These are phyloP conservation scores for Alternaria sp. DNA, from an alignment of 2,329 filamentous ascomycete genomes.

Conservation along the genomic window DNA sequence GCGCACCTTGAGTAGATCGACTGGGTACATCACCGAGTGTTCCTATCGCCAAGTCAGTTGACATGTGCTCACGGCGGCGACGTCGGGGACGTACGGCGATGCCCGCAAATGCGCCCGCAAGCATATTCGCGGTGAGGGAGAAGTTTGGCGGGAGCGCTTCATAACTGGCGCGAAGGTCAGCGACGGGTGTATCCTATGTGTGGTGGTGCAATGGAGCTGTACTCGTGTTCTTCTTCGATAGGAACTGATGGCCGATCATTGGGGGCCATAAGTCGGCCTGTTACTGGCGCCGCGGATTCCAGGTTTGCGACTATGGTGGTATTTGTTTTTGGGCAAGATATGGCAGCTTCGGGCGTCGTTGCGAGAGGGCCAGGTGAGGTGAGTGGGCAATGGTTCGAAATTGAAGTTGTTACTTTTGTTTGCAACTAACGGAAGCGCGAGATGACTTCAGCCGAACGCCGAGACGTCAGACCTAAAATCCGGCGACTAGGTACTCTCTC, in stretches of 20 bases:
- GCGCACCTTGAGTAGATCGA: constrained; percentile 94
- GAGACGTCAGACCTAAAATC: constrained; percentile 32
- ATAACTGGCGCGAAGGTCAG: constrained; percentile 66
- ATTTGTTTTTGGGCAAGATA: constrained; percentile 6
- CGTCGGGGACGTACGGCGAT: constrained; percentile 74
- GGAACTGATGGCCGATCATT: constrained; percentile 48
- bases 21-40: constrained; percentile 98
- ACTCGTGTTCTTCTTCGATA: constrained; percentile 53
- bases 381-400: constrained; percentile 22
- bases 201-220: constrained; percentile 28
- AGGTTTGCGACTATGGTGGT: constrained; percentile 39
- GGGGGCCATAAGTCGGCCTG: constrained; percentile 53
- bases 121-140: constrained; percentile 92
- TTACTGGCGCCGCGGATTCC: constrained; percentile 46
- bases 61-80: constrained; percentile 17
- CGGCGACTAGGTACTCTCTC: constrained; percentile 12
- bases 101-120: constrained; percentile 93
- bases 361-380: constrained; percentile 20
- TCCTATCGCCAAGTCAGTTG: constrained; percentile 66
- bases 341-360: constrained; percentile 12
- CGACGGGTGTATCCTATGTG: constrained; percentile 11
- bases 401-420: constrained; percentile 39
- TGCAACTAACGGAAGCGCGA: constrained; percentile 36
- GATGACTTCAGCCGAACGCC: constrained; percentile 37
- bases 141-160: constrained; percentile 95